Conservation (phyloP, 257 asterid genomes). For the Prunella vulgaris region DNA sequence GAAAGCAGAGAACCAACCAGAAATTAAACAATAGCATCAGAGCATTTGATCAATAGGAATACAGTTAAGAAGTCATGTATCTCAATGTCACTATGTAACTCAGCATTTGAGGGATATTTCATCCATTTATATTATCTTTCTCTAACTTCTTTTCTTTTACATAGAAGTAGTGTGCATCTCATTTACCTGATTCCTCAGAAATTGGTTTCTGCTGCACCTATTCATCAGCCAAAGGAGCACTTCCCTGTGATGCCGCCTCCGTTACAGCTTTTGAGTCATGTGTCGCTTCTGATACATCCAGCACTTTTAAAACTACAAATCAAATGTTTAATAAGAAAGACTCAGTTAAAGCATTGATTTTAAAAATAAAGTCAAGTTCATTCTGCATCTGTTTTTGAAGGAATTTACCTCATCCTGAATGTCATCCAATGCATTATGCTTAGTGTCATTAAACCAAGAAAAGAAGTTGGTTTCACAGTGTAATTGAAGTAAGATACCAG, state of each 20-base stretch:
- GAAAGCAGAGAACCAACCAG: not conserved
- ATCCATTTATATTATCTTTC: not conserved
- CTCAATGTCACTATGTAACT: not conserved
- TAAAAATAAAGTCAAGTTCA: not conserved
- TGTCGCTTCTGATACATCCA: conserved; percentile 72
- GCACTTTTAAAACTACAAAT: conserved; percentile 38
- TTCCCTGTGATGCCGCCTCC: conserved; percentile 65
- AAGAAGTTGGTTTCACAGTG: conserved; percentile 67
- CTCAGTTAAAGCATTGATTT: not conserved
- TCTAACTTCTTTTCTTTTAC: not conserved
- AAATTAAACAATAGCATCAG: not conserved
- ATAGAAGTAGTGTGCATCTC: not conserved
- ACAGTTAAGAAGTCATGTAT: conserved; percentile 10
- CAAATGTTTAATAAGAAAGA: not conserved
- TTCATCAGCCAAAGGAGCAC: conserved; percentile 79
- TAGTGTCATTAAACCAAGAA: conserved; percentile 64
- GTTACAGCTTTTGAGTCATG: conserved; percentile 57
- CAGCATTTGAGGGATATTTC: not conserved
- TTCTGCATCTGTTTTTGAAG: not conserved
- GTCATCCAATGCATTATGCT: conserved; percentile 62
- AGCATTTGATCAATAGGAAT: not conserved
- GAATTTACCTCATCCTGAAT: conserved; percentile 77
- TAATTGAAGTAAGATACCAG: conserved; percentile 15
- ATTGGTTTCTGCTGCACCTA: conserved; percentile 82
- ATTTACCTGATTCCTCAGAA: conserved; percentile 78